phyloP scores from a whole-genome alignment of 352 stramenopile genomes.

The Phytophthora pistaciae region DNA sequence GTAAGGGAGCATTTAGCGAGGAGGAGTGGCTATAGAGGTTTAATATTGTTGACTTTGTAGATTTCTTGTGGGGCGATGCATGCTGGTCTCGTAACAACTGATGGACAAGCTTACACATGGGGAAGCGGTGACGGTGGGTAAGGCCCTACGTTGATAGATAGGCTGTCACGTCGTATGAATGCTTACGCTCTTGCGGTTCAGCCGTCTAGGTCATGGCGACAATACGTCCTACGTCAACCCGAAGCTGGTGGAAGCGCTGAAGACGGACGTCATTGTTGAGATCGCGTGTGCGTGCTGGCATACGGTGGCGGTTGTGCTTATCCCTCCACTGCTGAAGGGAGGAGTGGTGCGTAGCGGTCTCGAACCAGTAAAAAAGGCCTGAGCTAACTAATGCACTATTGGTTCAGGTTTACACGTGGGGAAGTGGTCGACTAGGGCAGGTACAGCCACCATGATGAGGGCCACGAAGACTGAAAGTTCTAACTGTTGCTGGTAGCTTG shows the following conservation, averaged over 20 bases:
- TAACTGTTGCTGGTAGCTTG: constrained; percentile 45
- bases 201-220: constrained; percentile 80
- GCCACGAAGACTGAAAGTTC: neutral
- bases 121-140: constrained; percentile 87
- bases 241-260: constrained; percentile 76
- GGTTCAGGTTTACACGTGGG: constrained; percentile 90
- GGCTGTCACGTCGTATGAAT: neutral
- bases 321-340: constrained; percentile 86
- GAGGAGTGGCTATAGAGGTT: neutral
- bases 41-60: constrained; percentile 19
- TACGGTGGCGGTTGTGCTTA: constrained; percentile 87
- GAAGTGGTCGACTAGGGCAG: constrained; percentile 93
- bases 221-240: constrained; percentile 75
- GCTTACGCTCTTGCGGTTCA: constrained; percentile 10
- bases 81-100: constrained; percentile 75
- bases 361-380: too few species aligned
- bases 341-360: constrained; percentile 51
- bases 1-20: constrained; percentile 19
- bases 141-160: constrained; percentile 5
- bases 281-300: constrained; percentile 90
- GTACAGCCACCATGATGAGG: constrained; percentile 32
- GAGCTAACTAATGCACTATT: neutral
- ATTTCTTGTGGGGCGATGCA: constrained; percentile 86
- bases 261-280: constrained; percentile 83
- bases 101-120: constrained; percentile 83